Evolutionary conservation across 106 monocot genomes (phyloP).

Genomic region (Platanthera zijinensis): DNA sequence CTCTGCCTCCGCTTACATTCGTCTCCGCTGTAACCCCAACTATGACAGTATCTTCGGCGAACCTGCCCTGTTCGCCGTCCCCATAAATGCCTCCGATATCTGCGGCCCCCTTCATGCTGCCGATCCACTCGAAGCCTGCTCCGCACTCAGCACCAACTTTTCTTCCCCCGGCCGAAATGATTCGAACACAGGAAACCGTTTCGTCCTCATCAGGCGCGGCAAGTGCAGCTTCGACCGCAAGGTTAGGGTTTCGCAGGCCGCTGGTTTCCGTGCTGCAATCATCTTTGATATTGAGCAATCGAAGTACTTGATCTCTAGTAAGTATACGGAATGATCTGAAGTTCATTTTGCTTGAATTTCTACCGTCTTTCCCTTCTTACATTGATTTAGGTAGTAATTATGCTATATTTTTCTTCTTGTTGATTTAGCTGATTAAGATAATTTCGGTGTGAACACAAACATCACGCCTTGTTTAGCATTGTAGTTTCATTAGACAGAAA

Average conservation of each 20-base stretch:
- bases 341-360: background rate
- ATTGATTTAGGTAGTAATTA: background rate
- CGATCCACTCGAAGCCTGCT: conserved; percentile 66
- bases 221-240: conserved; percentile 79
- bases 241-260: conserved; percentile 72
- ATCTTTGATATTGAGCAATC: conserved; percentile 65
- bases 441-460: too few species aligned
- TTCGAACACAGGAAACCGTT: background rate
- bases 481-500: too few species aligned
- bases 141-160: conserved; percentile 14
- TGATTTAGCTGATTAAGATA: background rate
- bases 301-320: conserved; percentile 49
- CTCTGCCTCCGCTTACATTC: conserved; percentile 46
- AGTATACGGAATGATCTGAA: conserved; percentile 6
- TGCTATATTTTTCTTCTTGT: background rate
- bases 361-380: background rate
- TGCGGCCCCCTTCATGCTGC: conserved; percentile 72
- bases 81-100: conserved; percentile 46
- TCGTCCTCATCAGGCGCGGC: conserved; percentile 50
- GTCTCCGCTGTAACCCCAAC: conserved; percentile 38
- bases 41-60: conserved; percentile 83
- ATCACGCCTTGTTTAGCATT: too few species aligned
- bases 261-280: conserved; percentile 48
- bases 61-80: conserved; percentile 73
- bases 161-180: background rate